Evolutionary conservation across 768 basidiomycete genomes (phyloP).

Genomic region (Gloeophyllum trabeum): DNA sequence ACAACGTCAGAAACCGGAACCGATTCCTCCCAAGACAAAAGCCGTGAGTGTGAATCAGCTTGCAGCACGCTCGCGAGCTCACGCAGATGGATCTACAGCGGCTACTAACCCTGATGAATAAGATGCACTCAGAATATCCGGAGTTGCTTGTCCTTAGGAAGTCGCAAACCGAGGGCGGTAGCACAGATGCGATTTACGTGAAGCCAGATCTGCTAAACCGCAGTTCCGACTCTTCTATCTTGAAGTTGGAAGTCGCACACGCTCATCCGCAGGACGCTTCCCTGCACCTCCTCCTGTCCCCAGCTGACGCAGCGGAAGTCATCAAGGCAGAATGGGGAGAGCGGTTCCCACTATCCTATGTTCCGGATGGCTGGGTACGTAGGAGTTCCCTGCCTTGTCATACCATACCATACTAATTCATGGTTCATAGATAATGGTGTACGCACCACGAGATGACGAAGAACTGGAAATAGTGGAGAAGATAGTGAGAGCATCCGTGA

Average conservation of each 20-base stretch:
- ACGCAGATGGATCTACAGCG: neutral
- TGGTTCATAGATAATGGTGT: neutral
- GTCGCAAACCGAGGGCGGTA: neutral
- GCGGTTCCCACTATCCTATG: neutral
- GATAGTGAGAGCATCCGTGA: neutral
- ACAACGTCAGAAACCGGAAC: neutral
- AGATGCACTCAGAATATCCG: neutral
- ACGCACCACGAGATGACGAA: neutral
- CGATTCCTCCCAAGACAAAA: neutral
- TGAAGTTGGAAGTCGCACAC: neutral
- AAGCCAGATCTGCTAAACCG: neutral
- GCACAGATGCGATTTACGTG: neutral
- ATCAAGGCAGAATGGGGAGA: neutral
- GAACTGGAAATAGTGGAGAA: neutral
- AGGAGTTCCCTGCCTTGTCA: no score
- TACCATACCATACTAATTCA: no score
- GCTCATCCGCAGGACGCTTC: neutral
- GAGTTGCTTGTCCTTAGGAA: neutral
- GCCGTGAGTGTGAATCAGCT: neutral
- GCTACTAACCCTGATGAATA: neutral
- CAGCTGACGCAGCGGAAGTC: neutral
- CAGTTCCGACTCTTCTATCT: neutral
- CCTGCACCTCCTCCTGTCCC: neutral
- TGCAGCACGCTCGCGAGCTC: neutral
- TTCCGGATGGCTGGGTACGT: neutral